phyloP scores from a whole-genome alignment of 2,329 filamentous ascomycete genomes.

The Coniochaeta prunicola region DNA sequence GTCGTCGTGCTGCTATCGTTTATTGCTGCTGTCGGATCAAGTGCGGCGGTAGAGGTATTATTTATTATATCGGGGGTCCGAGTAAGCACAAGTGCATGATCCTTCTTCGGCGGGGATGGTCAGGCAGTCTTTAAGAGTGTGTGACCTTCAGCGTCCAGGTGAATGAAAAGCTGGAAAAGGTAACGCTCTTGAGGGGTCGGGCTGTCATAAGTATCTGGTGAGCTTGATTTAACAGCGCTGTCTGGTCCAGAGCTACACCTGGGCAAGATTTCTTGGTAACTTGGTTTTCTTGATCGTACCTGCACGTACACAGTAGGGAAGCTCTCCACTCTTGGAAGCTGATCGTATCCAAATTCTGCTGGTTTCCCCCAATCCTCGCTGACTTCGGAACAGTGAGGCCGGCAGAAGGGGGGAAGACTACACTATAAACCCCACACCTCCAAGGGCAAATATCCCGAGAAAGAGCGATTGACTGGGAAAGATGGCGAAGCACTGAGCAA shows the following conservation, averaged over 20 bases:
- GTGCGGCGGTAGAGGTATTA: neutral
- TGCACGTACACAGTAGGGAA: neutral
- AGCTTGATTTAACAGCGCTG: neutral
- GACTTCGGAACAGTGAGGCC: neutral
- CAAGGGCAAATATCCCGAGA: neutral
- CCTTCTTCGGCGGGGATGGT: too few species aligned
- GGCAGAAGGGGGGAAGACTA: neutral
- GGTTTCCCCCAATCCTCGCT: neutral
- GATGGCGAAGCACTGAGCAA: neutral
- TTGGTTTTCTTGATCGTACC: neutral
- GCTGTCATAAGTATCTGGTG: neutral
- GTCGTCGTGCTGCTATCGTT: too few species aligned
- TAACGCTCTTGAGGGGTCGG: too few species aligned
- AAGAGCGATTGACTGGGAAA: neutral
- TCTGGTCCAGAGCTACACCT: neutral
- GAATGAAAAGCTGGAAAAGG: too few species aligned
- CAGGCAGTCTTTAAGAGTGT: too few species aligned
- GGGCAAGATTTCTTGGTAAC: neutral
- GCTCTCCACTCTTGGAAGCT: neutral
- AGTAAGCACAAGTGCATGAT: neutral
- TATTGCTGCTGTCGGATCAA: neutral
- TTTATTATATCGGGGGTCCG: neutral
- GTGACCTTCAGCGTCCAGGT: too few species aligned
- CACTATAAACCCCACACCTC: neutral
- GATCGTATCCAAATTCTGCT: neutral